Base-by-base conservation (phyloP, 495 filamentous ascomycete genomes). In the Talaromyces adpressus region DNA sequence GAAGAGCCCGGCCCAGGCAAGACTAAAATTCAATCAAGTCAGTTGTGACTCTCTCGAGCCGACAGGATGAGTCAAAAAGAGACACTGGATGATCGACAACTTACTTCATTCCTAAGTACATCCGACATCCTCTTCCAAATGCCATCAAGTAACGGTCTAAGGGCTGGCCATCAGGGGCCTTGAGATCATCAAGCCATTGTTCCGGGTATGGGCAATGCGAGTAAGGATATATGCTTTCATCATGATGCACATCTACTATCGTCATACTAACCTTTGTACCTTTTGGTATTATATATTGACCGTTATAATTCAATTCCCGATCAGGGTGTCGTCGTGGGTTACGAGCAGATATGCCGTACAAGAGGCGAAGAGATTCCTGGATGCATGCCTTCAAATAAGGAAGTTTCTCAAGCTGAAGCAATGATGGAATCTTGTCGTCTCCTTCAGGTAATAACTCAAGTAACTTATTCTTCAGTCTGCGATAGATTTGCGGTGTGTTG, bases 61-160 rank as follows among this genome's bases (percentile, higher is more conserved):
- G 6, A 18, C 45, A 11, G 20, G n/a, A 51, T 18, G n/a, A 18
- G 47, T 51, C 14, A 18, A 18, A n/a, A 27, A 53, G 52, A 23
- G 20, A 32, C 22, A 36, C 39, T 6, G 16, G 14, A 25, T 3
- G 18, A 3, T 53, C 14, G 16, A 34, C 52, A 61, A 66, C 70
- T 22, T 67, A 73, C 72, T 81, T 79, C 41, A 81, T 82, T 1
- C 81, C 84, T 29, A 87, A 64, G 60, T 83, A 86, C 22, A 69
- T 67, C 47, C 84, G 64, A 1, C 69, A 73, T 2, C 84, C 81
- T 66, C 77, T 79, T 20, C 71, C 75, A 61, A 85, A 85, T 0
- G 78, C 63, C 3, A 82, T 69, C 58, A 84, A 57, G 54, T 82
- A 80, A 53, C 73, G 76, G 18, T 80, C 75, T 32, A 83, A 69